Conservation (phyloP, 805 yeast genomes). For the Nakazawaea holstii region DNA sequence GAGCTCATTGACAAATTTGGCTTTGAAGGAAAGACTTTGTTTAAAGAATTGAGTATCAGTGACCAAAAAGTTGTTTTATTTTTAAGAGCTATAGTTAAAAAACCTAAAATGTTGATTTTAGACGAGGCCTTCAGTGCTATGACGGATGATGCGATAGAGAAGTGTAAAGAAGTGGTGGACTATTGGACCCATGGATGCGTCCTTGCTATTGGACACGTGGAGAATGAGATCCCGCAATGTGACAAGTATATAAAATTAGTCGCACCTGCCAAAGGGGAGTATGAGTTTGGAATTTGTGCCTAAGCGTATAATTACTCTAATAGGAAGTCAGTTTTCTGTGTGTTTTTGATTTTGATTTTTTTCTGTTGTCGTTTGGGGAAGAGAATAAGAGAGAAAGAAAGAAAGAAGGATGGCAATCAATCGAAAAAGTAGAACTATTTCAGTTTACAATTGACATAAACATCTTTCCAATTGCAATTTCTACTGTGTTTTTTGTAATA, state of each 20-base stretch:
- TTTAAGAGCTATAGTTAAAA: slow-evolving; percentile 69
- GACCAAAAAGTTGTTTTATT: slow-evolving; percentile 77
- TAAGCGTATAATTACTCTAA: neutral
- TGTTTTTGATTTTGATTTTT: neutral
- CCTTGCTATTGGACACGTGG: slow-evolving; percentile 77
- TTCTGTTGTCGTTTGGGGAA: neutral
- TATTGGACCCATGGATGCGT: slow-evolving; percentile 61
- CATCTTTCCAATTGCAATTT: neutral
- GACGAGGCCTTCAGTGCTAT: slow-evolving; percentile 94
- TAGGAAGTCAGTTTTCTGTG: neutral
- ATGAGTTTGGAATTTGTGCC: slow-evolving; percentile 20
- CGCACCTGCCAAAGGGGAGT: slow-evolving; percentile 24
- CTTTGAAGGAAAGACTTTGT: slow-evolving; percentile 29
- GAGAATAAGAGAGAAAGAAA: neutral
- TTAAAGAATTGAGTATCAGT: slow-evolving; percentile 56
- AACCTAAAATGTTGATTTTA: slow-evolving; percentile 72
- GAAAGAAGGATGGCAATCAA: slow-evolving; percentile 2
- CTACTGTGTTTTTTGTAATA: neutral
- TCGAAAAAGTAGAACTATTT: neutral
- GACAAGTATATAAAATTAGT: slow-evolving; percentile 41
- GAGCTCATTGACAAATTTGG: slow-evolving; percentile 39
- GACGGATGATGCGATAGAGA: slow-evolving; percentile 56
- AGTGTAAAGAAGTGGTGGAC: slow-evolving; percentile 47
- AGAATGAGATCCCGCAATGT: slow-evolving; percentile 72
- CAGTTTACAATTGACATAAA: neutral